A percentile compares a stretch with the other conserved stretches of the same genome.
phyloP scores from a whole-genome alignment of 2,329 filamentous ascomycete genomes.

The Colletotrichum liaoningense region DNA sequence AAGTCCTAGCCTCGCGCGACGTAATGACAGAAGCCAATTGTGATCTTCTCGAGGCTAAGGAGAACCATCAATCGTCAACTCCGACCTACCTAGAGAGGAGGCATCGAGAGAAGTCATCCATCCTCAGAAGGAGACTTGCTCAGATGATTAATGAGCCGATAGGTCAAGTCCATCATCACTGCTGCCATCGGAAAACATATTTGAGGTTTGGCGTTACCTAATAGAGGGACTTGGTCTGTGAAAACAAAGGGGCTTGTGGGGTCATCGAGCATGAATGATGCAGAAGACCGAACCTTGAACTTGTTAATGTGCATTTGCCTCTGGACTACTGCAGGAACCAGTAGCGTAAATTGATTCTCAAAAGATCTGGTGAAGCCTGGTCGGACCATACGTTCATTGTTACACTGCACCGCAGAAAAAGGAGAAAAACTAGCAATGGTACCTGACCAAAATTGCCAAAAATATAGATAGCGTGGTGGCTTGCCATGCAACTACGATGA shows the following conservation, averaged over 20 bases:
- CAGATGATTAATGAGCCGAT: neutral
- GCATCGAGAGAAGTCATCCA: neutral
- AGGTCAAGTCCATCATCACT: neutral
- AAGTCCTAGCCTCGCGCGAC: neutral
- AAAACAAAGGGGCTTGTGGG: neutral
- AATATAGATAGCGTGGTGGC: neutral
- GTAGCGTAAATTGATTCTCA: neutral
- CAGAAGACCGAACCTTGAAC: neutral
- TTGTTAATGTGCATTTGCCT: neutral
- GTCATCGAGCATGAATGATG: neutral
- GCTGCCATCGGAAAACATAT: neutral
- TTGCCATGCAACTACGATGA: neutral
- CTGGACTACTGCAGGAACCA: neutral
- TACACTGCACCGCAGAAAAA: neutral
- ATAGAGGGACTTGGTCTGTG: neutral
- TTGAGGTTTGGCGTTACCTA: neutral
- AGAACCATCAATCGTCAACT: neutral
- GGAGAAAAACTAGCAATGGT: neutral
- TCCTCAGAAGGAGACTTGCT: neutral
- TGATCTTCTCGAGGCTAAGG: neutral
- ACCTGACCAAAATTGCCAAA: neutral
- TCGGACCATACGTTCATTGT: neutral
- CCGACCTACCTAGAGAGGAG: neutral
- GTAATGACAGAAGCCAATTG: neutral
- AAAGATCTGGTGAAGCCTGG: neutral